Evolutionary conservation across 768 basidiomycete genomes (phyloP).

Genomic region (Sporobolomyces phaffii): DNA sequence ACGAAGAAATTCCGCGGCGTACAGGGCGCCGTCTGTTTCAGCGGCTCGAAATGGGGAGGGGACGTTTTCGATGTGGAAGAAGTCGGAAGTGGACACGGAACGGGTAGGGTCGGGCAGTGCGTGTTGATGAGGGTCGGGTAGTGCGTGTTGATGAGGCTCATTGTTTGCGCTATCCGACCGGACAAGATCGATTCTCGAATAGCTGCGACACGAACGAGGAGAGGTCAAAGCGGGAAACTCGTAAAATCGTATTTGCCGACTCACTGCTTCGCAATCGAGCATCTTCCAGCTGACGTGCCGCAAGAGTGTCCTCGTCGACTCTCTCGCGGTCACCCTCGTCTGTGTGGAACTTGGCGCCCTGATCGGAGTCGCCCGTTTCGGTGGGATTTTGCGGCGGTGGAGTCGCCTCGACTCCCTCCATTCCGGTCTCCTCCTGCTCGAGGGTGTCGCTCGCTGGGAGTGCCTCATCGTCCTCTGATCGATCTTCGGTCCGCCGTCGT

Average conservation of each 20-base stretch:
- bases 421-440: conserved; percentile 2
- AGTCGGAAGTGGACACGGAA: conserved; percentile 11
- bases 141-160: conserved; percentile 59
- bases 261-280: conserved; percentile 12
- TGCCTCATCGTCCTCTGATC: neutral
- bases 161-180: conserved; percentile 70
- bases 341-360: neutral
- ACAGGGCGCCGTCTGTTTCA: neutral
- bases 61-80: neutral
- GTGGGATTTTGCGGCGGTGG: conserved; percentile 2
- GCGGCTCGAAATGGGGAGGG: neutral
- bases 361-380: conserved; percentile 10
- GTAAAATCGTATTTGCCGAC: neutral
- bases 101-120: conserved; percentile 69
- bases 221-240: neutral
- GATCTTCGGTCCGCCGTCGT: neutral
- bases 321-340: neutral
- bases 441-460: neutral
- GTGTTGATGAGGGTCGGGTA: conserved; percentile 63
- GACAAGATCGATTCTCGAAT: conserved; percentile 65
- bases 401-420: conserved; percentile 35
- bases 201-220: conserved; percentile 50
- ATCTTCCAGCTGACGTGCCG: neutral
- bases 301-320: neutral
- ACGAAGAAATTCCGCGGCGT: conserved; percentile 25